phyloP scores from a whole-genome alignment of 2,329 filamentous ascomycete genomes.

The Aaosphaeria arxii region DNA sequence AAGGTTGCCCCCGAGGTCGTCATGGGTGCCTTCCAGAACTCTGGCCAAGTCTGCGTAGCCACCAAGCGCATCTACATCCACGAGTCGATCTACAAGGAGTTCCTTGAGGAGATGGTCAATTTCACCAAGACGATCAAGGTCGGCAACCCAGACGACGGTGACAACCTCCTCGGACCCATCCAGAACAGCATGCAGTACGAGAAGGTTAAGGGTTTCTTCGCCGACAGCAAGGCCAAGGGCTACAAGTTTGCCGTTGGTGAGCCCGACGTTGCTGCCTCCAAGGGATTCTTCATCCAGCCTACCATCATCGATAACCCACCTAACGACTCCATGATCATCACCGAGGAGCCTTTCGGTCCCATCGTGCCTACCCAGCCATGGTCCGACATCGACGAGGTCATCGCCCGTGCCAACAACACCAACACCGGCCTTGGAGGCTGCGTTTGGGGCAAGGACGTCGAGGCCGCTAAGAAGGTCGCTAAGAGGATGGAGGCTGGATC shows the following conservation, averaged over 20 bases:
- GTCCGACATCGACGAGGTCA: conserved; percentile 52
- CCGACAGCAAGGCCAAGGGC: conserved; percentile 52
- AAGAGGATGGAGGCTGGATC: conserved; percentile 51
- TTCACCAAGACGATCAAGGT: conserved; percentile 44
- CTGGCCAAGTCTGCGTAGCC: conserved; percentile 46
- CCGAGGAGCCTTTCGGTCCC: conserved; percentile 62
- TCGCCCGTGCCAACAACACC: conserved; percentile 45
- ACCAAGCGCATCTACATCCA: conserved; percentile 33
- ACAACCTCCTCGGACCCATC: conserved; percentile 54
- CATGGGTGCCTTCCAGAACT: conserved; percentile 52
- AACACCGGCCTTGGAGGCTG: conserved; percentile 51
- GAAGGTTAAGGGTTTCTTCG: conserved; percentile 55
- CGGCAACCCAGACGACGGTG: conserved; percentile 32
- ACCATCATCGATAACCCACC: conserved; percentile 59
- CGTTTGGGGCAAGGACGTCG: conserved; percentile 42
- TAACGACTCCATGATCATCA: conserved; percentile 54
- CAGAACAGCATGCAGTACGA: conserved; percentile 64
- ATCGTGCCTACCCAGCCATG: conserved; percentile 63
- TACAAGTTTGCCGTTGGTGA: conserved; percentile 52
- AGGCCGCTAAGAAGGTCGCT: conserved; percentile 47
- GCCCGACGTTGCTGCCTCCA: conserved; percentile 17
- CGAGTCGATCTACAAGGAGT: conserved; percentile 29
- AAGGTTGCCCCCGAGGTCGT: conserved; percentile 35
- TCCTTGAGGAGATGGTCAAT: conserved; percentile 39
- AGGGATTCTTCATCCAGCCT: conserved; percentile 58